Percentiles rank a stretch among this genome's conserved stretches.
Evolutionary conservation across 2,329 filamentous ascomycete genomes (phyloP).

Genomic region (Paecilomyces variotii): DNA sequence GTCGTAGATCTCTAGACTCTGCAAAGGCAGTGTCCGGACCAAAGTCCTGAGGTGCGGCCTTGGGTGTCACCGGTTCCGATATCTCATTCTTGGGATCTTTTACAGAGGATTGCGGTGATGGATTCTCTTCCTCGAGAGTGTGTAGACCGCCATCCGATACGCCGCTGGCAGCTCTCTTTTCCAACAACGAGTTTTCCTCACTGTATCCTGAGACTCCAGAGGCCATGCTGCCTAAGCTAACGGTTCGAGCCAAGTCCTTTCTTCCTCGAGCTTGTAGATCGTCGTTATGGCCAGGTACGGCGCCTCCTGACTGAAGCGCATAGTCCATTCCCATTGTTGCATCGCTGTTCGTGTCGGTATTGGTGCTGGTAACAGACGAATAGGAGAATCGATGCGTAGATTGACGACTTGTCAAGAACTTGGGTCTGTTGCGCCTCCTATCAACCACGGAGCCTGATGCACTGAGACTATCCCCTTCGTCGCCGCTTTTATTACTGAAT

Average conservation of each 20-base stretch:
- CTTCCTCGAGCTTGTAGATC: slow-evolving; percentile 14
- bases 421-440: slow-evolving; percentile 41
- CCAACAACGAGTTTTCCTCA: slow-evolving; percentile 39
- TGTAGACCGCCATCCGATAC: slow-evolving; percentile 43
- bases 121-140: slow-evolving; percentile 52
- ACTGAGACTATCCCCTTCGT: slow-evolving; percentile 13
- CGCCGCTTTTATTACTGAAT: slow-evolving; percentile 19
- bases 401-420: slow-evolving; percentile 48
- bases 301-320: slow-evolving; percentile 73
- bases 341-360: slow-evolving; percentile 59
- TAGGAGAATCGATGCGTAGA: slow-evolving; percentile 52
- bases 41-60: slow-evolving; percentile 46
- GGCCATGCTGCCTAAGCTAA: slow-evolving; percentile 83
- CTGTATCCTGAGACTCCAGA: slow-evolving; percentile 59
- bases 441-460: slow-evolving; percentile 12
- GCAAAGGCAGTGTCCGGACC: slow-evolving; percentile 76
- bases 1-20: slow-evolving; percentile 79
- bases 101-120: slow-evolving; percentile 29
- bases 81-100: slow-evolving; percentile 29
- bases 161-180: slow-evolving; percentile 32
- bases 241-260: slow-evolving; percentile 58
- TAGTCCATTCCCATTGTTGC: slow-evolving; percentile 69
- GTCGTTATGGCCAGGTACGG: slow-evolving; percentile 44
- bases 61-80: slow-evolving; percentile 61
- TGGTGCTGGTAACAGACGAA: slow-evolving; percentile 48